A percentile compares a stretch with the other conserved stretches of the same genome.
Evolutionary conservation across 2,329 filamentous ascomycete genomes (phyloP).

Genomic region (Colletotrichum gigasporum): DNA sequence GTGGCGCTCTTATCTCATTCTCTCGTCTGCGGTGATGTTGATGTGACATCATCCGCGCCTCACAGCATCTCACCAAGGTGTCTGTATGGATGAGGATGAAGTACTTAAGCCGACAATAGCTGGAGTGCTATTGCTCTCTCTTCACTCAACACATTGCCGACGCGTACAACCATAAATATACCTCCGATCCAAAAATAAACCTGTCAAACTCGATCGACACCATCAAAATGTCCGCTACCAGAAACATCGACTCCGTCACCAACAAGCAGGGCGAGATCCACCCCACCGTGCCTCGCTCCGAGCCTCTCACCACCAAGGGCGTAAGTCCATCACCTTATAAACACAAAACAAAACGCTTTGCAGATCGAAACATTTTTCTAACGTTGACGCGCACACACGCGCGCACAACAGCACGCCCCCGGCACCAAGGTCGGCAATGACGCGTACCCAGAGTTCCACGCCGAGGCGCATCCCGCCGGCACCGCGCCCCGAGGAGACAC

Average conservation of each 20-base stretch:
- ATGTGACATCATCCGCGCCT: neutral
- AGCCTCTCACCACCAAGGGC: conserved; percentile 63
- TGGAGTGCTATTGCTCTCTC: neutral
- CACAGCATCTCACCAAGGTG: neutral
- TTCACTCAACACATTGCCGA: neutral
- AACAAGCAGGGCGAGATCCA: conserved; percentile 64
- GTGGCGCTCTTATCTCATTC: conserved; percentile 26
- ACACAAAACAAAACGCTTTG: too few species aligned
- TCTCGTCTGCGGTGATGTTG: conserved; percentile 1
- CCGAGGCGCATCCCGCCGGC: conserved; percentile 68
- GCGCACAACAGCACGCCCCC: conserved; percentile 68
- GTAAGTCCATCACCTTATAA: conserved; percentile 49
- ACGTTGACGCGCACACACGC: too few species aligned
- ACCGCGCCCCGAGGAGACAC: conserved; percentile 63
- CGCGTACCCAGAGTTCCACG: conserved; percentile 68
- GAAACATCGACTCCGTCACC: conserved; percentile 62
- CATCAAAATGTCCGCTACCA: conserved; percentile 49
- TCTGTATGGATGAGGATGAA: neutral
- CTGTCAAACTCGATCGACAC: neutral
- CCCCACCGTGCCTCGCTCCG: conserved; percentile 57
- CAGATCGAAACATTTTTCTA: too few species aligned
- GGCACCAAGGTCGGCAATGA: conserved; percentile 70
- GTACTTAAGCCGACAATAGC: conserved; percentile 6
- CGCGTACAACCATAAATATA: neutral
- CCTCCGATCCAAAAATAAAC: too few species aligned